Base-by-base conservation (phyloP, 1,284 basidiomycete genomes). In the Papiliotrema laurentii region DNA sequence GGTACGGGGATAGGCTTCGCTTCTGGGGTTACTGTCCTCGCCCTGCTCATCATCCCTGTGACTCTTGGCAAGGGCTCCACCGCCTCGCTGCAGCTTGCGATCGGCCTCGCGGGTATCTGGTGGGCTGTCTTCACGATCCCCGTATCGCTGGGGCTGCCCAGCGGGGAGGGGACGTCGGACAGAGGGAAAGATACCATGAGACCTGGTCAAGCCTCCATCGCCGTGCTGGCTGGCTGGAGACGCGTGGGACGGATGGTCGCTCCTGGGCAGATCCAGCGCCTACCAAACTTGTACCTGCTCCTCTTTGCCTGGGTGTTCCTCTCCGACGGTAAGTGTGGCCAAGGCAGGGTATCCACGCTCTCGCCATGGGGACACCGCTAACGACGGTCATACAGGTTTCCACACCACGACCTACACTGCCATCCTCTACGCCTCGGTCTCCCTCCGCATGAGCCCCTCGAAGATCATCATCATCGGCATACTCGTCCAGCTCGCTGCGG, bases 281-380 rank as follows among this genome's bases (percentile, higher is more conserved):
- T 93, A n/a, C 78, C 79, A 30, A 85, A 89, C 63, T 88, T 90
- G 0, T 96, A 92, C 76, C 79, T 80, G 51, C 93, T 89, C 62
- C 83, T 94, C 34, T 79, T 84, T 4, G 87, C 91, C 0, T 94
- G 91, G 89, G 90, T 94, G 66, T 79, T 94, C 13, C 80, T 96
- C 26, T 89, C 87, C 0, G 90, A 94, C 64, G 88, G 88, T 87
- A 45, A 44, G 80, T 52, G 21, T 2, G n/a, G n/a, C n/a, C n/a
- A n/a, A n/a, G n/a, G n/a, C n/a, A n/a, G n/a, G n/a, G n/a, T n/a
- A n/a, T n/a, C n/a, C n/a, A n/a, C n/a, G n/a, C n/a, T n/a, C n/a
- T n/a, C n/a, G n/a, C n/a, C n/a, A n/a, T n/a, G n/a, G n/a, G n/a
- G n/a, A n/a, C n/a, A n/a, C n/a, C n/a, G 26, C 30, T 38, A 36